Conservation (phyloP, 2,329 filamentous ascomycete species). For the Xenoacremonium recifei region DNA sequence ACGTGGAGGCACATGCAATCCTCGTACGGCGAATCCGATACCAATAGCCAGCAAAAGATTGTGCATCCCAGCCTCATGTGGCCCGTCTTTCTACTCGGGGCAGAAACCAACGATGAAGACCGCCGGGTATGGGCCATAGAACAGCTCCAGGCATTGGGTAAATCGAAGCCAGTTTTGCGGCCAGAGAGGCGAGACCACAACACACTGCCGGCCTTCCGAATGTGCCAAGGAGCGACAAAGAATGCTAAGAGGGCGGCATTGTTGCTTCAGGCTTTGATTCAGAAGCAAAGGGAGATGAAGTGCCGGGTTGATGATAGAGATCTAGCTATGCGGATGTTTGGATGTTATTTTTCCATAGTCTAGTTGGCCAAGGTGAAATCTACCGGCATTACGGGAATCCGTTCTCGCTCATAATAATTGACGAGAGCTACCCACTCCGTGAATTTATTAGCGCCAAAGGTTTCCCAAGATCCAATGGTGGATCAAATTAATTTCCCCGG, state of each 20-base stretch:
- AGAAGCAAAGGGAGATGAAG: conserved; percentile 3
- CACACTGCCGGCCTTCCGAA: conserved; percentile 4
- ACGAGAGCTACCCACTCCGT: too few relatives aligned
- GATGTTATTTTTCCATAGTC: conserved; percentile 11
- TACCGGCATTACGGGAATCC: too few relatives aligned
- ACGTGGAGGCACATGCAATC: conserved; percentile 7
- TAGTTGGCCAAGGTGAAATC: too few relatives aligned
- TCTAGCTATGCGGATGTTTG: conserved; percentile 9
- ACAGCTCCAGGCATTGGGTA: conserved; percentile 6
- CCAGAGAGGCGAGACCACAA: conserved; percentile 1
- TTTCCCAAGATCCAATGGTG: too few relatives aligned
- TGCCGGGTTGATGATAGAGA: conserved; percentile 9
- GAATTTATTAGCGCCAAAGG: too few relatives aligned
- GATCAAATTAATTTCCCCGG: too few relatives aligned
- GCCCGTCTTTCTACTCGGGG: conserved; percentile 8
- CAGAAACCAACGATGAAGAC: conserved; percentile 1
- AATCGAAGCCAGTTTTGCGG: conserved; percentile 3
- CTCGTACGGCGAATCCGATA: conserved; percentile 3
- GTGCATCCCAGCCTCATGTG: conserved; percentile 11
- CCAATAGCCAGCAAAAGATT: not conserved
- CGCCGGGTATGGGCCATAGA: conserved; percentile 6
- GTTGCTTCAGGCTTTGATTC: conserved; percentile 7
- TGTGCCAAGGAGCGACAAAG: conserved; percentile 5
- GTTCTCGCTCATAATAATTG: too few relatives aligned
- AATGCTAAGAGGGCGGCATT: conserved; percentile 4